Conservation (phyloP, 139 green algal genomes). For the Auxenochlorella pyrenoidosa region DNA sequence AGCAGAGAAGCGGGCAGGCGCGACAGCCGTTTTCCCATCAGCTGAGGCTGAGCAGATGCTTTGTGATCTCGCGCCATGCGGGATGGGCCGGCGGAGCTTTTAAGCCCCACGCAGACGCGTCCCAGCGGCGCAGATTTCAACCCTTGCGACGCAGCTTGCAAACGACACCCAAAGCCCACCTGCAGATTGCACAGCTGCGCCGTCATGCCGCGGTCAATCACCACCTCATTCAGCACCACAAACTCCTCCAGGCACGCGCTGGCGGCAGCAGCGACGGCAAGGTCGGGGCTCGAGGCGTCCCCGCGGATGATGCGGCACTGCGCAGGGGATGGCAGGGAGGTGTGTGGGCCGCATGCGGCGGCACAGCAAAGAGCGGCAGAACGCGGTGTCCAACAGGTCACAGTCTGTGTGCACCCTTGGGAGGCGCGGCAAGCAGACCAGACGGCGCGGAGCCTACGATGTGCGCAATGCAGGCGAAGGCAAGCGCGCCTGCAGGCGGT, state of each 20-base stretch:
- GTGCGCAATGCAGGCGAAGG: too few species aligned
- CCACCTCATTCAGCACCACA: constrained; percentile 89
- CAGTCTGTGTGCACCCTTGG: too few species aligned
- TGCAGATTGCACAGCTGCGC: constrained; percentile 84
- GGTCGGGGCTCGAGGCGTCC: neutral
- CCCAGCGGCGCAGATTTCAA: too few species aligned
- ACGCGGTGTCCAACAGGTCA: too few species aligned
- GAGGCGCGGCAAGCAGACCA: too few species aligned
- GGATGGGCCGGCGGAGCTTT: too few species aligned
- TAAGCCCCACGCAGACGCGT: too few species aligned
- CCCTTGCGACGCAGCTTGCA: neutral
- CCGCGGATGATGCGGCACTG: constrained; percentile 73
- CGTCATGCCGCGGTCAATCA: constrained; percentile 87
- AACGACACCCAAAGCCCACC: neutral
- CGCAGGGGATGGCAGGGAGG: neutral
- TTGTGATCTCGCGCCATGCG: too few species aligned
- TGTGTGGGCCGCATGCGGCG: neutral
- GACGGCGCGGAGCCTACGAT: too few species aligned
- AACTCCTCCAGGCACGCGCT: constrained; percentile 7
- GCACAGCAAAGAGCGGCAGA: neutral
- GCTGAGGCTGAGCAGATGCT: too few species aligned
- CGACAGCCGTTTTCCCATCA: too few species aligned
- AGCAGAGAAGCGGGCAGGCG: neutral
- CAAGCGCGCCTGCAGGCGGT: constrained; percentile 72
- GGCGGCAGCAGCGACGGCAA: neutral